A percentile compares a stretch with the other conserved stretches of the same genome.
phyloP scores from a whole-genome alignment of 2,329 filamentous ascomycete genomes.

The Chlorencoelia australis region DNA sequence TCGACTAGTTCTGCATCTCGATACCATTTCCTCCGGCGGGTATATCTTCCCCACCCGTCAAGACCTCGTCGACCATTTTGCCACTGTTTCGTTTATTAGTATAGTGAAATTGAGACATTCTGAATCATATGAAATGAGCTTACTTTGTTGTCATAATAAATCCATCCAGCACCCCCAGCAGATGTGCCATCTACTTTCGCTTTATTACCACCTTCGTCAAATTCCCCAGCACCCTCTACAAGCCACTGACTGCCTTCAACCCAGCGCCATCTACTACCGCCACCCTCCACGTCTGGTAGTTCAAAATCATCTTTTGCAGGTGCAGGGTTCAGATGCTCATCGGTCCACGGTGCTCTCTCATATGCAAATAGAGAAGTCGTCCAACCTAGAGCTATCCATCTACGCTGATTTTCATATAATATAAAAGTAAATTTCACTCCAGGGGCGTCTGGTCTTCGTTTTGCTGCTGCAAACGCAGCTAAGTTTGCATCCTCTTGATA shows the following conservation, averaged over 20 bases:
- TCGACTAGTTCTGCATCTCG: constrained; percentile 94
- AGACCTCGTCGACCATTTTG: constrained; percentile 72
- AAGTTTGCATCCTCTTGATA: constrained; percentile 17
- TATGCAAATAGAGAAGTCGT: constrained; percentile 85
- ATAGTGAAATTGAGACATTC: background rate
- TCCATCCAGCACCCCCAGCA: constrained; percentile 65
- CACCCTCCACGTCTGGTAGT: constrained; percentile 55
- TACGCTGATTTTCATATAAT: constrained; percentile 89
- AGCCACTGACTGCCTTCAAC: constrained; percentile 77
- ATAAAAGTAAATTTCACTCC: constrained; percentile 95
- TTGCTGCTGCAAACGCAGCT: constrained; percentile 29
- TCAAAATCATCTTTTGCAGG: constrained; percentile 64
- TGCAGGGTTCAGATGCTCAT: constrained; percentile 81
- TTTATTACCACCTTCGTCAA: constrained; percentile 32
- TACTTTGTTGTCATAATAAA: constrained; percentile 97
- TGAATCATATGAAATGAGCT: constrained; percentile 11
- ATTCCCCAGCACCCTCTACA: constrained; percentile 64
- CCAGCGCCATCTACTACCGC: constrained; percentile 65
- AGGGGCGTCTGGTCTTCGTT: constrained; percentile 44
- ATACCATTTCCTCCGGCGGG: constrained; percentile 87
- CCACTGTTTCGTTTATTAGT: constrained; percentile 50
- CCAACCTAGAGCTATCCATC: constrained; percentile 94
- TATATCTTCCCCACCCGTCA: constrained; percentile 94
- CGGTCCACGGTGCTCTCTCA: constrained; percentile 85
- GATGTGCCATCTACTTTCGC: constrained; percentile 26